Percentiles rank a stretch among this genome's conserved stretches.
These are phyloP conservation scores for Diospyros lotus DNA, from an alignment of 148 eudicot species.

Conservation along the genomic window DNA sequence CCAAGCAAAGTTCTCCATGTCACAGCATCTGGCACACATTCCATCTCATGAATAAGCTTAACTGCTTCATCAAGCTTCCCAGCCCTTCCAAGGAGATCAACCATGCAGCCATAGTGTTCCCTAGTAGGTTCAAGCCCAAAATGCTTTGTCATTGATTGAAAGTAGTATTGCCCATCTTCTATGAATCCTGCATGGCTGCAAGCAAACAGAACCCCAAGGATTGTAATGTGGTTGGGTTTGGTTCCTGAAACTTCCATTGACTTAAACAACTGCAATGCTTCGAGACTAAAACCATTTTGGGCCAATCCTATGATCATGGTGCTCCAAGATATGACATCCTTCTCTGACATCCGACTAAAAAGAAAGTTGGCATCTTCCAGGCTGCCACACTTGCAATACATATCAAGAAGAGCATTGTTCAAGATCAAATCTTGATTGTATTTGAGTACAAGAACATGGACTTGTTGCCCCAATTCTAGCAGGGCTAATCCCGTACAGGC, in stretches of 20 bases:
- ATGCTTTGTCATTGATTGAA: constrained; percentile 6
- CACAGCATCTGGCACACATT: constrained; percentile 7
- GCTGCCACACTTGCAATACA: constrained; percentile 17
- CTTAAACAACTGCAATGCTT: constrained; percentile 7
- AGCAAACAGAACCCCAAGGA: constrained; percentile 11
- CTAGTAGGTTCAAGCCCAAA: constrained; percentile 12
- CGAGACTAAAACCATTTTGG: constrained; percentile 8
- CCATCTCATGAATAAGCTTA: constrained; percentile 15
- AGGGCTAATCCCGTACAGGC: constrained; percentile 11
- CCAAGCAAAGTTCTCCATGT: constrained; percentile 11
- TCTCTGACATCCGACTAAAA: constrained; percentile 11
- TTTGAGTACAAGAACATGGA: constrained; percentile 14
- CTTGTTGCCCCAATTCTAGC: constrained; percentile 13
- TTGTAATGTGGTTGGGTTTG: constrained; percentile 12
- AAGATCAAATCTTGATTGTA: constrained; percentile 11
- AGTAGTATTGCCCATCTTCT: constrained; percentile 11
- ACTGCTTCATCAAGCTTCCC: constrained; percentile 15
- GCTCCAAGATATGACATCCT: constrained; percentile 16
- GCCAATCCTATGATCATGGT: constrained; percentile 16
- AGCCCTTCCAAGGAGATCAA: constrained; percentile 15
- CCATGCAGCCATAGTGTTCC: constrained; percentile 17
- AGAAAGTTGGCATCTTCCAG: constrained; percentile 7
- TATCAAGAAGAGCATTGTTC: constrained; percentile 15
- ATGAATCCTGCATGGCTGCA: constrained; percentile 15
- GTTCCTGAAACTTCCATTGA: constrained; percentile 7